Evolutionary conservation across 495 filamentous ascomycete species (phyloP), one percentile per base, ranked within the genome.

Genomic region (Penicillium samsonianum): DNA sequence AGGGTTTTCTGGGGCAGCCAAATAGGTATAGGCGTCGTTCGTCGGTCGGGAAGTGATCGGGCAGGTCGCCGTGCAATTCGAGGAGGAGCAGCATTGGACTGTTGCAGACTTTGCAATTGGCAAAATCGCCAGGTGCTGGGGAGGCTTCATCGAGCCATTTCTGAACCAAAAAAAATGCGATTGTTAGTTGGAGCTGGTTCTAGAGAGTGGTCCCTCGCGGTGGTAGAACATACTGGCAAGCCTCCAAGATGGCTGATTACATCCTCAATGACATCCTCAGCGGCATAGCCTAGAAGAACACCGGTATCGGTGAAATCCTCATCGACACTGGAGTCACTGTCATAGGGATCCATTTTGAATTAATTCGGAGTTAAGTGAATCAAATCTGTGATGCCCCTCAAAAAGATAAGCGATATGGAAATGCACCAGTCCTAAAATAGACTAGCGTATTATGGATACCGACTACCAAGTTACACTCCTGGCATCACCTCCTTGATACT

Each of bases 21-120:
- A 92, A 92, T 11, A 98, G 75, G 64, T 96, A 97, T 38, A 98
- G 67, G 43, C 93, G 82, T 51, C 94, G 77, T 67, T 97, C 91
- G 67, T 98, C 87, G 23, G 84, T 84, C 19, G 90, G 89, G 67
- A 95, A 96, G 35, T 83, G 79, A 37, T 95, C 88, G 19, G 90
- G 92, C 37, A 99, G 78, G 58, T 96, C 92, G 64, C 86, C 93
- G 73, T 99, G 90, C 42, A 99, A 79, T 71, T 98, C 91, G 41
- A 99, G 82, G 12, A 98, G 82, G 4, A 97, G 80, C 0, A 85
- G 80, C 87, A 97, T 92, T 40, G 90, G 71, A 30, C 82, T 81
- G 55, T 91, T 91, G 81, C 94, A 99, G 61, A 89, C 82, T 72
- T 89, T 92, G 78, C 94, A 99, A 75, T 85, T 88, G 31, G 88